These are phyloP conservation scores for Cyberlindnera veronae DNA, from an alignment of 805 yeast genomes.

Conservation along the genomic window DNA sequence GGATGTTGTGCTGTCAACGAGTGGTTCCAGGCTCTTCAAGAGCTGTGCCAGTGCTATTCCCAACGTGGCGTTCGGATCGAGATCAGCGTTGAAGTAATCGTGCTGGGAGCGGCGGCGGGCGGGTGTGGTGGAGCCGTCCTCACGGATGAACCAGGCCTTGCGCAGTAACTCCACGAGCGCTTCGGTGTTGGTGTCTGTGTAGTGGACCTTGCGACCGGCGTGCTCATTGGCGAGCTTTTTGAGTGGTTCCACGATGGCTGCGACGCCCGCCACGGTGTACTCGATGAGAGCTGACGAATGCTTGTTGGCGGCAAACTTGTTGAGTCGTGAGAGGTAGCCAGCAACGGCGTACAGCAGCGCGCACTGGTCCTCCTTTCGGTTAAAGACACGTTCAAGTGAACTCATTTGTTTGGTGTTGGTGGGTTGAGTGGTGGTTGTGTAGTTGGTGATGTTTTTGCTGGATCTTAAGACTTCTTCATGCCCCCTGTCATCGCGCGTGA, in stretches of 20 bases:
- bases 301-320: constrained; percentile 11
- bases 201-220: constrained; percentile 5
- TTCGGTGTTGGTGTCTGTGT: constrained; percentile 2
- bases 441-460: too few species aligned
- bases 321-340: constrained; percentile 9
- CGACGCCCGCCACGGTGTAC: constrained; percentile 41
- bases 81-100: constrained; percentile 16
- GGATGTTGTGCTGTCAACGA: constrained; percentile 2
- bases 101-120: constrained; percentile 5
- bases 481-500: too few species aligned
- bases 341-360: constrained; percentile 15
- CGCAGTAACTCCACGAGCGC: constrained; percentile 7
- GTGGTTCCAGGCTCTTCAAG: constrained; percentile 6
- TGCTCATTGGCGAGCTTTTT: constrained; percentile 6
- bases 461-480: too few species aligned
- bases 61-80: constrained; percentile 19
- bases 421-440: background rate
- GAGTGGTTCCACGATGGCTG: constrained; percentile 29
- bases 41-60: constrained; percentile 17
- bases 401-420: constrained; percentile 2
- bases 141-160: constrained; percentile 16
- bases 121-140: constrained; percentile 11
- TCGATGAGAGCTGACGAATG: constrained; percentile 25
- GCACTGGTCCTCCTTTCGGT: constrained; percentile 7
- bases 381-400: constrained; percentile 6